Conservation (phyloP, 1,139 yeast genomes). For the Sugiyamaella novakii region DNA sequence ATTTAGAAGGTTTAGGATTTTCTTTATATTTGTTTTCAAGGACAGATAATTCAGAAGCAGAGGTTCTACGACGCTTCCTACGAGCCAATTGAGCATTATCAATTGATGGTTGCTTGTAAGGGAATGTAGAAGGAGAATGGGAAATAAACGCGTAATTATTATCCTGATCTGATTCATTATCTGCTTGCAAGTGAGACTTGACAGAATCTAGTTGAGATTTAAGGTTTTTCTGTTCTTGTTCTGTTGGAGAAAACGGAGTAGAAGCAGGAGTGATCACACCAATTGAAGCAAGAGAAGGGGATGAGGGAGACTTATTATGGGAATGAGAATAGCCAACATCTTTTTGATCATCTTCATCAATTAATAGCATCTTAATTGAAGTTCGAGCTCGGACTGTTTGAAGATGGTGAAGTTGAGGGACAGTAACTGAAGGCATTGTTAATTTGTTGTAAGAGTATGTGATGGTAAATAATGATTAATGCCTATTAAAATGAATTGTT, state of each 20-base stretch:
- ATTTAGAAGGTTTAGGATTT: slow-evolving; percentile 81
- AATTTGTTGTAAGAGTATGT: no score
- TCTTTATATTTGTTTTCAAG: slow-evolving; percentile 74
- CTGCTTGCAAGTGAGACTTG: slow-evolving; percentile 4
- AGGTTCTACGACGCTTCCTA: slow-evolving; percentile 92
- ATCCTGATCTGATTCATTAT: neutral
- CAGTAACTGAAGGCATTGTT: no score
- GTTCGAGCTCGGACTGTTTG: slow-evolving; percentile 12
- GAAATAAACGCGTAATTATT: slow-evolving; percentile 73
- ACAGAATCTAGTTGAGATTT: slow-evolving; percentile 18
- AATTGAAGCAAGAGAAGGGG: slow-evolving; percentile 2
- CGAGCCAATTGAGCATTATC: slow-evolving; percentile 91
- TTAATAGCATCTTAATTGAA: slow-evolving; percentile 19
- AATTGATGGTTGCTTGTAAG: slow-evolving; percentile 77
- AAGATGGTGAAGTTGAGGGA: no score
- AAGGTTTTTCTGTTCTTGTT: slow-evolving; percentile 17
- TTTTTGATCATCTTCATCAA: slow-evolving; percentile 15
- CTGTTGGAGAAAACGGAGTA: slow-evolving; percentile 24
- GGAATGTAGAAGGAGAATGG: slow-evolving; percentile 78
- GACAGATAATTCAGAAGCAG: slow-evolving; percentile 79
- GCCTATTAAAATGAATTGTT: no score
- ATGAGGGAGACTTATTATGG: neutral
- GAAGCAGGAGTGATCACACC: slow-evolving; percentile 21
- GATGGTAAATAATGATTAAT: no score
- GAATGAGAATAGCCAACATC: neutral